phyloP scores from a whole-genome alignment of 1,139 yeast species.

The Pichia cactophila region DNA sequence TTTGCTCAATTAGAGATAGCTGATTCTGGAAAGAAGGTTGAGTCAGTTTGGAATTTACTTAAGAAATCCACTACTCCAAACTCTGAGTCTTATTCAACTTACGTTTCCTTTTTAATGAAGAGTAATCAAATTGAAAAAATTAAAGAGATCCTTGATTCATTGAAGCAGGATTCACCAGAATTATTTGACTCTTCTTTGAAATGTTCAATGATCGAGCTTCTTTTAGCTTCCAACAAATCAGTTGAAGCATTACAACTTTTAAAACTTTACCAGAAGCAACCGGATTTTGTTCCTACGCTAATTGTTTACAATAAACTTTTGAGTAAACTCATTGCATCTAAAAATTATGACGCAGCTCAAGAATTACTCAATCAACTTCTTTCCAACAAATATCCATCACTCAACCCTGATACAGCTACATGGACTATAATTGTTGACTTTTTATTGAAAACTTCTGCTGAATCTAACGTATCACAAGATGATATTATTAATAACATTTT shows the following conservation, averaged over 20 bases:
- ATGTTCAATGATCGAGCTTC: constrained; percentile 21
- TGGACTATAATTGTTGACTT: constrained; percentile 56
- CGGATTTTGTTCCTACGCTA: constrained; percentile 27
- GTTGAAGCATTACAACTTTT: constrained; percentile 22
- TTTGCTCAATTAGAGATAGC: constrained; percentile 29
- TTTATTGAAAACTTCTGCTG: constrained; percentile 42
- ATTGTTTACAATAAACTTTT: constrained; percentile 37
- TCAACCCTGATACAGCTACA: constrained; percentile 52
- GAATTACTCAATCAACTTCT: constrained; percentile 31
- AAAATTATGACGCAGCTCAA: constrained; percentile 30
- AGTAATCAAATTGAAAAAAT: constrained; percentile 28
- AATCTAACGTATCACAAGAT: constrained; percentile 25
- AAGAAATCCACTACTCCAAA: constrained; percentile 22
- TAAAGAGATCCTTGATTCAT: constrained; percentile 26
- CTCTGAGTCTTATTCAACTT: constrained; percentile 32
- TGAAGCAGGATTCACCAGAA: constrained; percentile 22
- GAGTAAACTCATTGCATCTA: constrained; percentile 25
- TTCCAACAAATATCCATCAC: constrained; percentile 21
- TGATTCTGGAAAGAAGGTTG: constrained; percentile 25
- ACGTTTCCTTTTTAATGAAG: constrained; percentile 32
- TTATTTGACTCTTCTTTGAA: constrained; percentile 19
- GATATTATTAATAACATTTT: constrained; percentile 35
- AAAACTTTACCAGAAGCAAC: constrained; percentile 14
- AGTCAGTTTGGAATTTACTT: constrained; percentile 34
- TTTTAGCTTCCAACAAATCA: constrained; percentile 17